Percentiles rank a stretch among this genome's conserved stretches.
Evolutionary conservation across 768 basidiomycete genomes (phyloP).

Genomic region (Tulasnella sp.): DNA sequence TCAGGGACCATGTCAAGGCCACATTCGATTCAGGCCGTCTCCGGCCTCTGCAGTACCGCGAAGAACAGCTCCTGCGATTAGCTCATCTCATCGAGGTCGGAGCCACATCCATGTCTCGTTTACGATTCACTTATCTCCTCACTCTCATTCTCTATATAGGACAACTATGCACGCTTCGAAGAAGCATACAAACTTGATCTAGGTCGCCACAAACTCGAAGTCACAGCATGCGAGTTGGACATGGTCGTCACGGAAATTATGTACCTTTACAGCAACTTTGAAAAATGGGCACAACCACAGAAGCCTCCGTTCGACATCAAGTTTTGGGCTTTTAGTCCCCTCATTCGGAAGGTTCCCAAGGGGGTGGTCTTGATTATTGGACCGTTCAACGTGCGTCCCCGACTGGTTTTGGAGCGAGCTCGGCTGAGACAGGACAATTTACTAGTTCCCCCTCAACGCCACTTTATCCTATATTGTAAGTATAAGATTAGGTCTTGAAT

Average conservation of each 20-base stretch:
- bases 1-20: conserved; percentile 56
- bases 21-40: conserved; percentile 69
- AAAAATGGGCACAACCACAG: conserved; percentile 73
- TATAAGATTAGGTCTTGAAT: background rate
- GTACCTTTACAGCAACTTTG: conserved; percentile 62
- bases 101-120: background rate
- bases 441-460: background rate
- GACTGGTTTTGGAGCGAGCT: background rate
- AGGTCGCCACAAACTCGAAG: conserved; percentile 64
- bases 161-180: conserved; percentile 66
- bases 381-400: conserved; percentile 40
- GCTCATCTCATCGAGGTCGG: conserved; percentile 42
- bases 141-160: conserved; percentile 32
- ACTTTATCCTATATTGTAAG: background rate
- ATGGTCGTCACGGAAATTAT: conserved; percentile 56
- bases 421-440: background rate
- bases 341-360: conserved; percentile 74
- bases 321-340: conserved; percentile 63
- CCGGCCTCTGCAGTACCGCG: conserved; percentile 67
- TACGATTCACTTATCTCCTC: conserved; percentile 13
- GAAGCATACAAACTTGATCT: conserved; percentile 65
- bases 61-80: conserved; percentile 74
- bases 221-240: conserved; percentile 64
- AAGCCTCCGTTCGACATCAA: conserved; percentile 59
- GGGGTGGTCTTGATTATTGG: conserved; percentile 41